phyloP scores from a whole-genome alignment of 495 filamentous ascomycete species.

The Tuber calosporum region DNA sequence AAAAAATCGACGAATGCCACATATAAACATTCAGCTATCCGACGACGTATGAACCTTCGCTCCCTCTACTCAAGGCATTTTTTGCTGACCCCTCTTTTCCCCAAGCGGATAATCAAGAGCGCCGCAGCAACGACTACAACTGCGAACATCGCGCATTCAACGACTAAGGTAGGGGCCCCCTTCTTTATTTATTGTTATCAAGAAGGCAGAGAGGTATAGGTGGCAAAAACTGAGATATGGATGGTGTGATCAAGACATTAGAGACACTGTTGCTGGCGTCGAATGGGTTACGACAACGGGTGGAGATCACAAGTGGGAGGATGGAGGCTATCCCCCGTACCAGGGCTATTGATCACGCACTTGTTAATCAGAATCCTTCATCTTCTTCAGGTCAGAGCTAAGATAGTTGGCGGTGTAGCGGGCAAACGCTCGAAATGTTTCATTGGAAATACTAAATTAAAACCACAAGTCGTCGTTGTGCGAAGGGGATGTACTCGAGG shows the following conservation, averaged over 20 bases:
- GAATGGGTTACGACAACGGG: conserved; percentile 36
- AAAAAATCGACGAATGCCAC: conserved; percentile 20
- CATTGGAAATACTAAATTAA: not conserved
- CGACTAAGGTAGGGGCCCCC: conserved; percentile 24
- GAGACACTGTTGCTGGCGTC: conserved; percentile 33
- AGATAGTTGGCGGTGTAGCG: not conserved
- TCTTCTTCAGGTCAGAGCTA: conserved; percentile 9
- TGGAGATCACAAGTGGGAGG: conserved; percentile 17
- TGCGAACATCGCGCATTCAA: conserved; percentile 24
- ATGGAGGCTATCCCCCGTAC: conserved; percentile 38
- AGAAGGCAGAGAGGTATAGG: not conserved
- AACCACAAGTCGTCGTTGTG: not conserved
- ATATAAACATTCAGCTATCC: conserved; percentile 28
- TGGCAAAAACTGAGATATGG: not conserved
- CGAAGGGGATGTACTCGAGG: not conserved
- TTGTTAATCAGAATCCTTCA: conserved; percentile 35
- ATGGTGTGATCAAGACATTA: conserved; percentile 14
- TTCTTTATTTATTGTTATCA: not conserved
- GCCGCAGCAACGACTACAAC: conserved; percentile 13
- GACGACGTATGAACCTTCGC: conserved; percentile 23
- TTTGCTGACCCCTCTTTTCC: not conserved
- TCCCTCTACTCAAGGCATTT: not conserved
- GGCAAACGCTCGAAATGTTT: not conserved
- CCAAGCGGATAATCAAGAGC: conserved; percentile 24
- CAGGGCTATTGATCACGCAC: conserved; percentile 35